A percentile compares a stretch with the other conserved stretches of the same genome.
Evolutionary conservation across 345 rosid species (phyloP).

Genomic region (Salix dunnii): DNA sequence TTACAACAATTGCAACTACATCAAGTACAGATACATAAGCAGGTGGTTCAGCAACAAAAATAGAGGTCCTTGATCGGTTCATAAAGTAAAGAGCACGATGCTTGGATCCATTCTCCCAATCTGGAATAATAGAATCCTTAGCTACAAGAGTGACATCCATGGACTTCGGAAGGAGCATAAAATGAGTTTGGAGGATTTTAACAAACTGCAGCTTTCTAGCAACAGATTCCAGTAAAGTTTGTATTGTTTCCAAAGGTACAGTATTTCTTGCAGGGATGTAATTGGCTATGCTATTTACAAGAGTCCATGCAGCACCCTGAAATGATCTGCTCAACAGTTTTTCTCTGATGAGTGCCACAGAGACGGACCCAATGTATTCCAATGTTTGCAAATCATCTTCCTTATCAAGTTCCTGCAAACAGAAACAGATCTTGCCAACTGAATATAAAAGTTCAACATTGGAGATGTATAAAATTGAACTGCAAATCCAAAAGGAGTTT

Average conservation of each 20-base stretch:
- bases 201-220: constrained; percentile 74
- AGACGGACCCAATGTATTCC: constrained; percentile 58
- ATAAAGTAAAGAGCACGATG: constrained; percentile 67
- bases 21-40: constrained; percentile 62
- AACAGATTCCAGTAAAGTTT: constrained; percentile 48
- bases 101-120: constrained; percentile 54
- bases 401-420: constrained; percentile 62
- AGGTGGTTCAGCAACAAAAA: constrained; percentile 87
- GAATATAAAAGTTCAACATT: constrained; percentile 4
- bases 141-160: constrained; percentile 55
- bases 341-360: constrained; percentile 43
- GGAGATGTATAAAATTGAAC: background rate
- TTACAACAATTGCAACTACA: constrained; percentile 69
- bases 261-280: constrained; percentile 29
- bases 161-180: constrained; percentile 63
- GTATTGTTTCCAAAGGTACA: constrained; percentile 42
- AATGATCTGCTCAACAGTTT: constrained; percentile 64
- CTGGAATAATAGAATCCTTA: constrained; percentile 56
- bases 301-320: constrained; percentile 63
- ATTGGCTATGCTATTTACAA: constrained; percentile 39
- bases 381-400: constrained; percentile 47
- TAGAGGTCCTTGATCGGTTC: constrained; percentile 44
- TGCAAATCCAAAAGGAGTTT: background rate
- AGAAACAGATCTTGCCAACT: constrained; percentile 2
- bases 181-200: constrained; percentile 58